These are phyloP conservation scores for Pilobolus umbonatus DNA, from an alignment of 192 early-diverging fungal genomes.

Conservation along the genomic window DNA sequence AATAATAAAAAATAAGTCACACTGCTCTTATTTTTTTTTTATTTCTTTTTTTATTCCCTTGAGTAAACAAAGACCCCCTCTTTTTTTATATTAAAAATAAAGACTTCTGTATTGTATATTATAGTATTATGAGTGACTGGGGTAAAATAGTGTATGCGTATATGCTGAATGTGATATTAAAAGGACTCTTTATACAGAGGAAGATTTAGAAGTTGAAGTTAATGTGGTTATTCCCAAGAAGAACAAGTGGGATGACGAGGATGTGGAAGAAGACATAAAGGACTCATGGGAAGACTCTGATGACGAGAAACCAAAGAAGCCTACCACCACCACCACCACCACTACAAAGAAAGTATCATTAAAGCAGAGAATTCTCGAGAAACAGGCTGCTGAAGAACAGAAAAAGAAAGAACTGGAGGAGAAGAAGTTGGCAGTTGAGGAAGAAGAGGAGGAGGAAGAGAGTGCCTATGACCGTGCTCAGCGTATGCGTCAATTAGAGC, in stretches of 20 bases:
- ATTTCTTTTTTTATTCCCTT: background rate
- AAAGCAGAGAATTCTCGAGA: conserved; percentile 59
- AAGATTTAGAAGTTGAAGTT: conserved; percentile 26
- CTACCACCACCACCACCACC: conserved; percentile 34
- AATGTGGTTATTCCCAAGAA: conserved; percentile 28
- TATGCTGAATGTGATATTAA: no score
- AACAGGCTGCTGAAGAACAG: conserved; percentile 46
- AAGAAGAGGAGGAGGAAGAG: conserved; percentile 40
- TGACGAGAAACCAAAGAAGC: conserved; percentile 40
- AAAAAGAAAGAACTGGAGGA: conserved; percentile 36
- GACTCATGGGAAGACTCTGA: conserved; percentile 64
- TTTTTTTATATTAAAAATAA: background rate
- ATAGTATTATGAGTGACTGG: conserved; percentile 3
- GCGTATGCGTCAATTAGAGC: conserved; percentile 34
- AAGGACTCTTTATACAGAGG: conserved; percentile 11
- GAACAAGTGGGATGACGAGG: conserved; percentile 66
- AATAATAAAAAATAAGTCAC: background rate
- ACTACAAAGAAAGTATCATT: conserved; percentile 49
- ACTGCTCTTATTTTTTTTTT: background rate
- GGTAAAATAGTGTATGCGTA: background rate
- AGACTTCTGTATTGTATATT: no score
- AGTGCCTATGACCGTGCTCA: conserved; percentile 46
- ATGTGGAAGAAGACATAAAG: conserved; percentile 53
- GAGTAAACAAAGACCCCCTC: background rate
- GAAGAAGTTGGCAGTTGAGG: conserved; percentile 18